Evolutionary conservation across 352 stramenopile genomes (phyloP).

Genomic region (Phytophthora pinifolia): DNA sequence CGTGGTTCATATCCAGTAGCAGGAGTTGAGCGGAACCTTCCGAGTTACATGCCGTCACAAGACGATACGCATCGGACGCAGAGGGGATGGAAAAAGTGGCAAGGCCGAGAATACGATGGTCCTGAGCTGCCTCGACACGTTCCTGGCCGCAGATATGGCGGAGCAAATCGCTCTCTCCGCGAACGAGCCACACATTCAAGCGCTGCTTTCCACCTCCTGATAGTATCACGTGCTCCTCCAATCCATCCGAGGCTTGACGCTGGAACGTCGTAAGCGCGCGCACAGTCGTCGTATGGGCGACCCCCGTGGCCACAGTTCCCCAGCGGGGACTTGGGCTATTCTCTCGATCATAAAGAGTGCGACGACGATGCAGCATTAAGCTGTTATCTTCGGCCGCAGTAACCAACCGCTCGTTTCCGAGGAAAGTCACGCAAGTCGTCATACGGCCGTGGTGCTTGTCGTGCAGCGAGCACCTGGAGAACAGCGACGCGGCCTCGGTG

Average conservation of each 20-base stretch:
- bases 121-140: conserved; percentile 53
- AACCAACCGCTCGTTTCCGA: conserved; percentile 48
- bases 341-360: neutral
- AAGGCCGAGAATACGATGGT: conserved; percentile 84
- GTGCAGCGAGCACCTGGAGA: conserved; percentile 53
- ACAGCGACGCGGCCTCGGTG: conserved; percentile 3
- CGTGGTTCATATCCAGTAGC: conserved; percentile 46
- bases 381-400: conserved; percentile 85
- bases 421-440: conserved; percentile 58
- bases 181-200: conserved; percentile 73
- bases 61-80: conserved; percentile 32
- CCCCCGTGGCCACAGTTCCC: conserved; percentile 49
- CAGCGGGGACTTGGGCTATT: conserved; percentile 29
- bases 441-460: conserved; percentile 76
- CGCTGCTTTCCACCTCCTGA: conserved; percentile 83
- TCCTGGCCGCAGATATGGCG: conserved; percentile 70
- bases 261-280: conserved; percentile 60
- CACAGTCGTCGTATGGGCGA: conserved; percentile 83
- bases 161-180: conserved; percentile 31
- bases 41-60: conserved; percentile 75
- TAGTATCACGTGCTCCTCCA: conserved; percentile 51
- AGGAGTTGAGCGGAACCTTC: conserved; percentile 71
- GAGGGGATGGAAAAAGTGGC: conserved; percentile 46
- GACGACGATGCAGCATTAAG: conserved; percentile 65
- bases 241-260: conserved; percentile 13